Base-by-base conservation (phyloP, 1,139 yeast genomes). In the Protomyces gravidus region DNA sequence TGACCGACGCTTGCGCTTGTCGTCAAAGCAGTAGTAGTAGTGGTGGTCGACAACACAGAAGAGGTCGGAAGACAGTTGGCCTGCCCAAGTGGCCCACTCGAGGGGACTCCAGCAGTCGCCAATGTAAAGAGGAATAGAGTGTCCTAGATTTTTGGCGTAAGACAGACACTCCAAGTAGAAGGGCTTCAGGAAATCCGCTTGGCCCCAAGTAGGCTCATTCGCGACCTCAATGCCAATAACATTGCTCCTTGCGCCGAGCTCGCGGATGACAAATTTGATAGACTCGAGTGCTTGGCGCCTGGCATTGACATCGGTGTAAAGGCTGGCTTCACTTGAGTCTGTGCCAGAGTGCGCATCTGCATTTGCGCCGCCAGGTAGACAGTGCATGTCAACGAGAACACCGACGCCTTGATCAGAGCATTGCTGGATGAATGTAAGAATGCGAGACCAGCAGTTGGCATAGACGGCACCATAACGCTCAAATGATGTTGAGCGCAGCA, bases 81-180 rank as follows among this genome's bases (percentile, higher is more conserved):
- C 49, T 4, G 88, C 73, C 84, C 88, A 87, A 60, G 83, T 76
- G 19, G 79, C 84, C 89, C 92, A 88, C 68, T 81, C 87, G 63
- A 80, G 80, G 2, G 94, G 80, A 83, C 89, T 85, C 97, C 97
- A 92, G 2, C 96, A 96, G 70, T 92, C 97, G 1, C 96, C 87
- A 55, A 92, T 86, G 17, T 86, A 74, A 6, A 92, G 76, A 0
- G 96, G 96, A 28, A 89, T 72, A 2, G 73, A 73, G 0, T 70
- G 60, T 67, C 88, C 86, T 9, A 76, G 75, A 26, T 73, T 71
- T 46, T 94, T 77, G 50, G 90, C 83, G 60, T 79, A 78, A 46
- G 77, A 75, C 45, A 83, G 73, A 0, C 95, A 95, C 19, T 80
- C 80, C n/a, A 78, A 69, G 69, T 90, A 90, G 71, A 85, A 92